Percentiles rank a stretch among this genome's conserved stretches.
Conservation (phyloP, 371 early-diverging fungal species). For the Circinella umbellata region DNA sequence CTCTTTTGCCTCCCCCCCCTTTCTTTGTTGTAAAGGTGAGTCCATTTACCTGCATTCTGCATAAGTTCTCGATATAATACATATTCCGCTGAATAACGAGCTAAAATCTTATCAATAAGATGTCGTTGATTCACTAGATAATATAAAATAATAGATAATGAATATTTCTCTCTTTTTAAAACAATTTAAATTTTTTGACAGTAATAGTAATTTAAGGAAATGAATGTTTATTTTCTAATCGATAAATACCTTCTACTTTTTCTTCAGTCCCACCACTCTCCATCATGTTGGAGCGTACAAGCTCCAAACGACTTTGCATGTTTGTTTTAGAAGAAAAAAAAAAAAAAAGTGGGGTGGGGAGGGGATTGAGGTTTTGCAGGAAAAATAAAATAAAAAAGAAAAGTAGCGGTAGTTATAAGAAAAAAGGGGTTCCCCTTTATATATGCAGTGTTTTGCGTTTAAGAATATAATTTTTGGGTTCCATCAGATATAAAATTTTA, state of each 20-base stretch:
- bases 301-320: conserved; percentile 31
- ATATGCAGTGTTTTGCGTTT: too few species aligned
- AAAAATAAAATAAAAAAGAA: neutral
- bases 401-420: neutral
- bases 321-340: too few species aligned
- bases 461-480: too few species aligned
- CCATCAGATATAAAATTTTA: too few species aligned
- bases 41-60: conserved; percentile 57
- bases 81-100: conserved; percentile 82
- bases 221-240: too few species aligned
- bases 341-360: too few species aligned
- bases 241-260: conserved; percentile 60
- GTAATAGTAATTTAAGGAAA: too few species aligned
- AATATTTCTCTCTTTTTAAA: too few species aligned
- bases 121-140: conserved; percentile 79
- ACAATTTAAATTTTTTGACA: too few species aligned
- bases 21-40: neutral
- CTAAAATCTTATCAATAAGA: conserved; percentile 92
- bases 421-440: too few species aligned
- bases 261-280: conserved; percentile 57
- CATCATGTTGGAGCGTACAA: conserved; percentile 43
- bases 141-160: too few species aligned
- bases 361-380: neutral
- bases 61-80: conserved; percentile 78
- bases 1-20: neutral